A percentile compares a stretch with the other conserved stretches of the same genome.
These are phyloP conservation scores for Gossypium arboreum DNA, from an alignment of 345 rosid genomes.

Conservation along the genomic window DNA sequence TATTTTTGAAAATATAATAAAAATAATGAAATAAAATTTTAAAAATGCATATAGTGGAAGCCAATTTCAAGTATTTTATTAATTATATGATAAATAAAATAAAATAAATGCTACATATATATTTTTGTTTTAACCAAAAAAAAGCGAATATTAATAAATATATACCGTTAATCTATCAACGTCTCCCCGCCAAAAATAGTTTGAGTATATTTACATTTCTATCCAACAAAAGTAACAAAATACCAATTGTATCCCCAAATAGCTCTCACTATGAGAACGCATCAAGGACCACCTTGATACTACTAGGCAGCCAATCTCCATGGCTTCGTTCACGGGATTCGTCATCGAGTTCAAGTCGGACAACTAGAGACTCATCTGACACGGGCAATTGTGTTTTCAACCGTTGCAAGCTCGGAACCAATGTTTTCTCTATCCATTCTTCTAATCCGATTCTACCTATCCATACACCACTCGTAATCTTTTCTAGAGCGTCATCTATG, in stretches of 20 bases:
- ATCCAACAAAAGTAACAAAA: constrained; percentile 24
- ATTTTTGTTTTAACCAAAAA: background rate
- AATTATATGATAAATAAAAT: no score
- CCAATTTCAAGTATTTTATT: no score
- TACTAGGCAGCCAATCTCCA: constrained; percentile 61
- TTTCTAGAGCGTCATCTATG: constrained; percentile 62
- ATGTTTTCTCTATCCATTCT: constrained; percentile 70
- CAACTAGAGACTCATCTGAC: constrained; percentile 31
- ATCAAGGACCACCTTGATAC: constrained; percentile 45
- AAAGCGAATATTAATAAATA: no score
- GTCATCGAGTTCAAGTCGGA: constrained; percentile 50
- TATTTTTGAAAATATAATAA: no score
- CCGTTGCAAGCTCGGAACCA: constrained; percentile 60
- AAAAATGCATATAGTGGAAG: no score
- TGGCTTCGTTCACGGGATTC: constrained; percentile 30
- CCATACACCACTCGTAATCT: constrained; percentile 65
- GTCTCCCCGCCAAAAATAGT: constrained; percentile 49
- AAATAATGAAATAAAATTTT: no score
- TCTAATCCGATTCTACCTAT: constrained; percentile 56
- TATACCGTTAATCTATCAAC: constrained; percentile 30
- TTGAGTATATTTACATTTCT: constrained; percentile 53
- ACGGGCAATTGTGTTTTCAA: constrained; percentile 39
- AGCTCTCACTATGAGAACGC: constrained; percentile 20
- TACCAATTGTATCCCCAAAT: constrained; percentile 17
- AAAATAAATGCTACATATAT: background rate